A percentile compares a stretch with the other conserved stretches of the same genome.
Evolutionary conservation across 208 protist genomes (phyloP).

Genomic region (Phytomonas francai): DNA sequence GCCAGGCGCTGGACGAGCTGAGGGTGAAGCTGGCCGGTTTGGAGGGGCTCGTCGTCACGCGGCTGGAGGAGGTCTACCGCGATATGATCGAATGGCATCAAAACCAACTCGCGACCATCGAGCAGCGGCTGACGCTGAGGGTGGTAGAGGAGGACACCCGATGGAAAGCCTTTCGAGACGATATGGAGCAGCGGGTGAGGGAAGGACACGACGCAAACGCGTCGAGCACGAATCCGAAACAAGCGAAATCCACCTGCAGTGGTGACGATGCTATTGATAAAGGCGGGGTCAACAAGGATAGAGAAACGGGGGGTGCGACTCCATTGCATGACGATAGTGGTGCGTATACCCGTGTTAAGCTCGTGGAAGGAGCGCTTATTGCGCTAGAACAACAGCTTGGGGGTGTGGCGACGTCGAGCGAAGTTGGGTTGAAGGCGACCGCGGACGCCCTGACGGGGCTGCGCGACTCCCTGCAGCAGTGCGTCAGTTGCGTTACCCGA

Average conservation of each 20-base stretch:
- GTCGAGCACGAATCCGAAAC: no score
- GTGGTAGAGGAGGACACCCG: constrained; percentile 13
- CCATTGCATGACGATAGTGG: no score
- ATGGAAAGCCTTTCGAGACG: no score
- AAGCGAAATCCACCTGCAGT: not conserved
- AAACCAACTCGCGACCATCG: constrained; percentile 19
- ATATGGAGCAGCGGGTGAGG: no score
- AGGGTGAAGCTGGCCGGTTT: constrained; percentile 4
- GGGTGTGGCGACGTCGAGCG: constrained; percentile 6
- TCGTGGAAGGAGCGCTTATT: constrained; percentile 4
- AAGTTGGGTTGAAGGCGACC: constrained; percentile 18
- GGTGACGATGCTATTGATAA: constrained; percentile 1
- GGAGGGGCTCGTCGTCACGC: not conserved
- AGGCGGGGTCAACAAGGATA: constrained; percentile 3
- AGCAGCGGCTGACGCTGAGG: constrained; percentile 19
- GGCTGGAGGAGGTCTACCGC: constrained; percentile 5
- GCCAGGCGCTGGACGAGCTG: constrained; percentile 11
- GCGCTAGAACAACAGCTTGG: not conserved
- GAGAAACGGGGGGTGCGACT: constrained; percentile 5
- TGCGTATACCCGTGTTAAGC: not conserved
- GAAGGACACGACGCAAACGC: no score
- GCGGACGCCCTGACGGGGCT: constrained; percentile 28
- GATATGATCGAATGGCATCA: constrained; percentile 15
- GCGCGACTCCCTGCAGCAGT: constrained; percentile 31
- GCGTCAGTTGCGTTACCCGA: constrained; percentile 25